Evolutionary conservation across 176 grass and related monocot species (phyloP), one percentile per base, ranked within the genome.

Genomic region (Panicum miliaceum): DNA sequence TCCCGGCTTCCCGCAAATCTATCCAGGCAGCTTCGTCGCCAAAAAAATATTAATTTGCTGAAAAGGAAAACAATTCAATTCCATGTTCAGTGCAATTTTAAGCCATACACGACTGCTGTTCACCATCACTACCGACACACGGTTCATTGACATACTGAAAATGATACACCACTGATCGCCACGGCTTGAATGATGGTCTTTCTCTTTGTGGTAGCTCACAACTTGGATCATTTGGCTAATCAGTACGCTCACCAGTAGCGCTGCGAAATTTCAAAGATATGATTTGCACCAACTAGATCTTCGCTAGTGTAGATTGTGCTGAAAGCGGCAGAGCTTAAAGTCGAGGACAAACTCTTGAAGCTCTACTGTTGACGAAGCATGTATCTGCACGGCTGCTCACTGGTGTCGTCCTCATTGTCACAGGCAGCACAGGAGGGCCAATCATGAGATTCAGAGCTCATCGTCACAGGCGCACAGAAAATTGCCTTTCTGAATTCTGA

Each of bases 371-470:
- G 23, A 60, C 12, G 16, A 4, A 72, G 68, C n/a, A 18, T 51
- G 64, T 22, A 53, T 12, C 51, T 71, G n/a, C 52, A 46, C 52
- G 26, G 38, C 45, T 46, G 58, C 83, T 60, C 2, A 51, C 69
- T 85, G 37, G 26, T 36, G 7, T 77, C 64, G 22, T 46, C 64
- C 20, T 85, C 74, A 37, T 59, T 26, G 0, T 60, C 64, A 77
- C 64, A 78, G 20, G 74, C 19, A 60, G 74, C 36, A 85, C 64
- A 85, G 73, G 25, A 41, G 38, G 82, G 11, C 19, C 40, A 70
- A 78, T 85, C 74, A 85, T 85, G 56, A 48, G 63, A 85, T 59
- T 53, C 76, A 80, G 67, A 86, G 56, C 40, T 80, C 47, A 57
- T 8, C 73, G 61, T 46, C 34, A 42, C 36, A 42, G 42, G n/a